A percentile compares a stretch with the other conserved stretches of the same genome.
These are phyloP conservation scores for Gnetum montanum DNA, from an alignment of 75 land plant genomes.

Conservation along the genomic window DNA sequence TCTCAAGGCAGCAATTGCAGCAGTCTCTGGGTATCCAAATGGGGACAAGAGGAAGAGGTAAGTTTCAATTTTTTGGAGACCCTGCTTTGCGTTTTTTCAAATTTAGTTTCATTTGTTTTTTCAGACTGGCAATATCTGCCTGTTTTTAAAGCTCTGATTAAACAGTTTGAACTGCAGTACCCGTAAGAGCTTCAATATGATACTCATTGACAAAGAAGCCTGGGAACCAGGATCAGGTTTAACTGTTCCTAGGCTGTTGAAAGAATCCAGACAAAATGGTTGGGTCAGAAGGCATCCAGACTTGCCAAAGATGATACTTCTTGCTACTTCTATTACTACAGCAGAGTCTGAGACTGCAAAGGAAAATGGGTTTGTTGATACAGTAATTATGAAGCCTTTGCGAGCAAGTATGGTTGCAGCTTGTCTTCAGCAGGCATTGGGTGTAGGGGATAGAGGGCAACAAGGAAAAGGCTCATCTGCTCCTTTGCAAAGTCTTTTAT, in stretches of 20 bases:
- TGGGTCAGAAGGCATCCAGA: neutral
- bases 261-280: slow-evolving; percentile 13
- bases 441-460: slow-evolving; percentile 26
- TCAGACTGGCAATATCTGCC: no score
- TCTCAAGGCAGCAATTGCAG: slow-evolving; percentile 11
- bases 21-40: slow-evolving; percentile 6
- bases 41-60: slow-evolving; percentile 3
- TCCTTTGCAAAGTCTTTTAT: slow-evolving; percentile 47
- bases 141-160: no score
- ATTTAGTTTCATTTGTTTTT: no score
- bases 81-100: no score
- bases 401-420: slow-evolving; percentile 60
- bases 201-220: slow-evolving; percentile 75
- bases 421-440: slow-evolving; percentile 56
- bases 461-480: slow-evolving; percentile 26
- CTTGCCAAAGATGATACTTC: slow-evolving; percentile 58
- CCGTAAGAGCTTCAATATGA: slow-evolving; percentile 53
- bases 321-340: slow-evolving; percentile 38
- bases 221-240: slow-evolving; percentile 40
- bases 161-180: no score
- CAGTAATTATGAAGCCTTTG: slow-evolving; percentile 63
- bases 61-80: neutral
- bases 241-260: slow-evolving; percentile 10
- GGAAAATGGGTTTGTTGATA: slow-evolving; percentile 24
- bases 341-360: slow-evolving; percentile 11